Base-by-base conservation (phyloP, 371 early-diverging fungal genomes). In the Saksenaea oblongispora region DNA sequence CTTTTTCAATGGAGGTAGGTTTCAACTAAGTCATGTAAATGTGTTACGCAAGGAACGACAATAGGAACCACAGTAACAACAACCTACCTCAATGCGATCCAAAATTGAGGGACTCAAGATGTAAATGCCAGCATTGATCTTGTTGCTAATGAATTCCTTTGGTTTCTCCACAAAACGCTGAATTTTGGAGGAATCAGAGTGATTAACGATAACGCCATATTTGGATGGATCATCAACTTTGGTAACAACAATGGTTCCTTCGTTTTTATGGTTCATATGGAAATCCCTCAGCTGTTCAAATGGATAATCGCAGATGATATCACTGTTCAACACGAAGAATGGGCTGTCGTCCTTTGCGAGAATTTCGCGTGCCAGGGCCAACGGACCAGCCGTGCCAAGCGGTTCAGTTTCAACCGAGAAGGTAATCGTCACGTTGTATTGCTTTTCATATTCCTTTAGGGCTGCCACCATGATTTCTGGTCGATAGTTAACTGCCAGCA, bases 121-220 rank as follows among this genome's bases (percentile, higher is more conserved):
- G 80, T 99, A 99, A 66, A 99, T 93, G 63, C 99, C 99, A 39
- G 99, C 99, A 80, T 99, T 99, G 83, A 99, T 99, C 80, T 93
- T 90, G 86, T 97, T 95, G 63, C 91, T 87, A 44, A 98, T 95
- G 70, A 90, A 98, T 62, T 90, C 91, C 57, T 91, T 86, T 18
- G 99, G 99, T 81, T 99, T 99, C 80, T 99, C 99, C 28, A 99
- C 96, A 79, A 99, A 99, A 13, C 93, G 82, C 51, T 95, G 93
- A 66, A 99, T 95, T 59, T 59, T 56, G 4, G 86, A 77, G 18
- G 78, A 79, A 44, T 78, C 76, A 61, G 88, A 28, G 70, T 87
- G 77, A 51, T 91, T 93, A 34, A 97, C 94, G 55, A 97, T 89
- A 27, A 99, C 97, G 72, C 99, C 99, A 73, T 98, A 99, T 74